These are phyloP conservation scores for Cryomyces antarcticus DNA, from an alignment of 495 filamentous ascomycete genomes.

Conservation along the genomic window DNA sequence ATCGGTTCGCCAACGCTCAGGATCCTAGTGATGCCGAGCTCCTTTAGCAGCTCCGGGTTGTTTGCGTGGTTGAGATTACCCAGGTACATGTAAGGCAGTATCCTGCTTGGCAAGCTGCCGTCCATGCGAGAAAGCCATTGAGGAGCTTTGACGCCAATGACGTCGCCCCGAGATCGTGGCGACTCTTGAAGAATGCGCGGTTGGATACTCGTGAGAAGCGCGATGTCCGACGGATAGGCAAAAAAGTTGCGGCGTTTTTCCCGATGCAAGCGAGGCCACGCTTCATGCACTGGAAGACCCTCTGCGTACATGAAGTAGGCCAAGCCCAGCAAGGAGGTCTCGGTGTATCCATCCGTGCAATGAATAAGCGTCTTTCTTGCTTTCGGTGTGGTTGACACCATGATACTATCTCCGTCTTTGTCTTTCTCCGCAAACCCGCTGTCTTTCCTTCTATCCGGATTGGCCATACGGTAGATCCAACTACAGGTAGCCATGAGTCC, in stretches of 20 bases:
- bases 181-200: slow-evolving; percentile 43
- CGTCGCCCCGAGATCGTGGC: slow-evolving; percentile 8
- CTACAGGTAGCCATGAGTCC: slow-evolving; percentile 66
- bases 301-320: slow-evolving; percentile 86
- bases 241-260: slow-evolving; percentile 82
- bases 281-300: slow-evolving; percentile 54
- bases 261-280: slow-evolving; percentile 72
- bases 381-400: slow-evolving; percentile 14
- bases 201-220: slow-evolving; percentile 54
- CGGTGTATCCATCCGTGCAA: slow-evolving; percentile 90
- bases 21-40: slow-evolving; percentile 68
- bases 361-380: slow-evolving; percentile 57
- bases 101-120: slow-evolving; percentile 71
- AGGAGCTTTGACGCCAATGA: slow-evolving; percentile 22
- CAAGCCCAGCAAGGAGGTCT: slow-evolving; percentile 67
- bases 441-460: slow-evolving; percentile 21
- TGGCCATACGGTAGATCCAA: slow-evolving; percentile 69
- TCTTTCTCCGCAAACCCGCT: slow-evolving; percentile 20
- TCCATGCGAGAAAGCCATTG: slow-evolving; percentile 71
- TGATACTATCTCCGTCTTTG: slow-evolving; percentile 34
- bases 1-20: slow-evolving; percentile 86
- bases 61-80: slow-evolving; percentile 86
- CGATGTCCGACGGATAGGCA: slow-evolving; percentile 77
- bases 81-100: slow-evolving; percentile 88
- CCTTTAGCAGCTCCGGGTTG: slow-evolving; percentile 61